These are phyloP conservation scores for Hypoxylon rubiginosum DNA, from an alignment of 2,329 filamentous ascomycete species.

Conservation along the genomic window DNA sequence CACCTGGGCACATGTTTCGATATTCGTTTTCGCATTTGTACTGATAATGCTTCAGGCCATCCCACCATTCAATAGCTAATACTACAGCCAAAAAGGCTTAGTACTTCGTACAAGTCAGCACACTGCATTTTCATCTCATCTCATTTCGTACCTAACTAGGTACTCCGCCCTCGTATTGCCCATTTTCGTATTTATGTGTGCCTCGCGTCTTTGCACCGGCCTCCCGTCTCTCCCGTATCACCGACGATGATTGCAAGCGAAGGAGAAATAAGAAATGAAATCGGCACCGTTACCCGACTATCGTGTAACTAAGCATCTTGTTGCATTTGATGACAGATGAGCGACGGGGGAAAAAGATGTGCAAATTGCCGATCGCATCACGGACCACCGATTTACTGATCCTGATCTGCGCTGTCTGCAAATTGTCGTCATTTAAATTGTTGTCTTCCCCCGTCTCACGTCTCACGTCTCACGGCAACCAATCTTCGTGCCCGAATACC, in stretches of 20 bases:
- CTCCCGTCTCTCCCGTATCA: background rate
- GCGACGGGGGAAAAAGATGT: background rate
- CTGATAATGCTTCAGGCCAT: background rate
- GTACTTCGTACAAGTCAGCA: background rate
- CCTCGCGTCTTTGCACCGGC: background rate
- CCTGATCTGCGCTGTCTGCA: constrained; percentile 7
- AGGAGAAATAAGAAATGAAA: background rate
- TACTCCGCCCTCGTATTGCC: background rate
- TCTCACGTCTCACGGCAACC: background rate
- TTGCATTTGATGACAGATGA: background rate
- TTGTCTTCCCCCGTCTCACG: background rate
- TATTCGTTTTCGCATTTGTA: background rate
- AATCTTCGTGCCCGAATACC: background rate
- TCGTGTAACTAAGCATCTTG: background rate
- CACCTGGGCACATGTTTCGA: background rate
- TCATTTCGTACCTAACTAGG: background rate
- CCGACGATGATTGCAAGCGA: background rate
- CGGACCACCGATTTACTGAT: background rate
- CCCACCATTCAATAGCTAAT: background rate
- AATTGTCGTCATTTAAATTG: constrained; percentile 6
- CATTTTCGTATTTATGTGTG: background rate
- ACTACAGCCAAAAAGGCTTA: background rate
- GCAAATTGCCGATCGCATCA: background rate
- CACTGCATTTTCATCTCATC: background rate
- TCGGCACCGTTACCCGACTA: background rate